A percentile compares a stretch with the other conserved stretches of the same genome.
Evolutionary conservation across 2,329 filamentous ascomycete species (phyloP).

Genomic region (Camillea tinctor): DNA sequence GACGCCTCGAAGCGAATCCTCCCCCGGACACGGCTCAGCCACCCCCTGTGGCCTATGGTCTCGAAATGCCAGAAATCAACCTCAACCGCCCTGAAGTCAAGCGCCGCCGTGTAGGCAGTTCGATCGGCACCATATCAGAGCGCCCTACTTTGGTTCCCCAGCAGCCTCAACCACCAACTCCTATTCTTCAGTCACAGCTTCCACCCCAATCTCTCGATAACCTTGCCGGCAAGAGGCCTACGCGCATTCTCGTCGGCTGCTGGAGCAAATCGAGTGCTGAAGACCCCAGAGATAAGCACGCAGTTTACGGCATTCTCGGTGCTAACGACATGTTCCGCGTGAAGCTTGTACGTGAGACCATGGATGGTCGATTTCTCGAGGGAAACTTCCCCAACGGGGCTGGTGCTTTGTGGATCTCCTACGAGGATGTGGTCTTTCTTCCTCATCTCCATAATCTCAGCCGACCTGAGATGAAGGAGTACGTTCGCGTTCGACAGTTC

Average conservation of each 20-base stretch:
- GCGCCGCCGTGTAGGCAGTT: constrained; percentile 45
- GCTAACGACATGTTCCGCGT: constrained; percentile 65
- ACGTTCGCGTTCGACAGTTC: constrained; percentile 58
- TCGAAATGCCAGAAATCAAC: constrained; percentile 45
- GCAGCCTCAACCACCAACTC: constrained; percentile 1
- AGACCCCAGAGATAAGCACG: constrained; percentile 53
- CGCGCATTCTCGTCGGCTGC: constrained; percentile 57
- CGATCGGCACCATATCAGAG: constrained; percentile 35
- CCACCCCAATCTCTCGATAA: constrained; percentile 11
- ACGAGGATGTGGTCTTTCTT: constrained; percentile 61
- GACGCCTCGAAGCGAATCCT: constrained; percentile 43
- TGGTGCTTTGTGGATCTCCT: constrained; percentile 61
- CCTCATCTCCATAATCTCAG: constrained; percentile 51
- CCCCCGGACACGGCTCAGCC: constrained; percentile 42
- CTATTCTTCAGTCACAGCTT: neutral
- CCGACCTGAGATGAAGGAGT: constrained; percentile 61
- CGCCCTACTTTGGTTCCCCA: constrained; percentile 13
- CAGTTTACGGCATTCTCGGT: constrained; percentile 61
- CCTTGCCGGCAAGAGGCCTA: constrained; percentile 53
- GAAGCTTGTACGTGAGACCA: constrained; percentile 59
- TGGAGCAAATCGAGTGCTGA: constrained; percentile 56
- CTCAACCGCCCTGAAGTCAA: constrained; percentile 41
- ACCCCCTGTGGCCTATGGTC: constrained; percentile 51
- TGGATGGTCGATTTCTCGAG: constrained; percentile 56
- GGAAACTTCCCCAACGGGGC: constrained; percentile 61